Percentiles rank a stretch among this genome's conserved stretches.
Evolutionary conservation across 768 basidiomycete genomes (phyloP).

Genomic region (Collybia sordida): DNA sequence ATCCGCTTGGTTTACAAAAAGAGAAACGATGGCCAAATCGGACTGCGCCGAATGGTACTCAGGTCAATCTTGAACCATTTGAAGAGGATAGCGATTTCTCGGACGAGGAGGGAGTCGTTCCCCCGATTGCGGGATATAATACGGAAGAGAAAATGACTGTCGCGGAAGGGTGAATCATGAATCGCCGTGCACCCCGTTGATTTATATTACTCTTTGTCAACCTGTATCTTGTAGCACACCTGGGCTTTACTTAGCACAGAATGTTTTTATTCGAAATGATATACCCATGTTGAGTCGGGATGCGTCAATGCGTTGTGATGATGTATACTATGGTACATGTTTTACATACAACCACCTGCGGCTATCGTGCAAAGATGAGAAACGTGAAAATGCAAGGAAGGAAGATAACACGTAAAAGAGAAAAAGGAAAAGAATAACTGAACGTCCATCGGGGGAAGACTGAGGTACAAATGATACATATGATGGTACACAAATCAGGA

Average conservation of each 20-base stretch:
- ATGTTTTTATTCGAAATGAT: neutral
- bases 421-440: no score
- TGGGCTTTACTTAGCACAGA: neutral
- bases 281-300: no score
- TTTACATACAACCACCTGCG: neutral
- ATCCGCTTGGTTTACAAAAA: conserved; percentile 72
- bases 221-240: no score
- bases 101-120: conserved; percentile 40
- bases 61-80: conserved; percentile 59
- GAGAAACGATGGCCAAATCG: conserved; percentile 78
- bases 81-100: conserved; percentile 57
- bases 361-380: no score
- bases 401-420: no score
- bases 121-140: conserved; percentile 11
- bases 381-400: no score
- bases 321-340: neutral
- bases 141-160: neutral
- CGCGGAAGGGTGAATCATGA: no score
- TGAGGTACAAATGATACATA: neutral
- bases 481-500: neutral
- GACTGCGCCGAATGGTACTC: conserved; percentile 38
- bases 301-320: no score
- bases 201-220: neutral
- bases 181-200: neutral
- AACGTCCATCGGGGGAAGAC: no score